Evolutionary conservation across 2,329 filamentous ascomycete species (phyloP).

Genomic region (Ceratocystis papillata): DNA sequence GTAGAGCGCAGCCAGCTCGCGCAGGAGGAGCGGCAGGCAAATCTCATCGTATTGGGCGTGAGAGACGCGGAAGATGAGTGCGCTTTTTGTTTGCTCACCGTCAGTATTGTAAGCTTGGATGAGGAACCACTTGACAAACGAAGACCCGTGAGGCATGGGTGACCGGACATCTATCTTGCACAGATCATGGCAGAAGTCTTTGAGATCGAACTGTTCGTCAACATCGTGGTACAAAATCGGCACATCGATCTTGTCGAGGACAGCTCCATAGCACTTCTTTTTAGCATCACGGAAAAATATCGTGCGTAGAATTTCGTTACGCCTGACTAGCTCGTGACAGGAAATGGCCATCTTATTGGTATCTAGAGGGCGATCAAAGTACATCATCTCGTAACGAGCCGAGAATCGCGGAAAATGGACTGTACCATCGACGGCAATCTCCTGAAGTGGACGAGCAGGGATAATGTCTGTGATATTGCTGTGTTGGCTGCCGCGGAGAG

Average conservation of each 20-base stretch:
- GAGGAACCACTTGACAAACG: constrained; percentile 51
- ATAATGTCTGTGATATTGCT: constrained; percentile 47
- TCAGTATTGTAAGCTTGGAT: constrained; percentile 32
- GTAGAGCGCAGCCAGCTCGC: constrained; percentile 46
- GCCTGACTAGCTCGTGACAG: constrained; percentile 46
- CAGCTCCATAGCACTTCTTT: constrained; percentile 44
- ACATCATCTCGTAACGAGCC: constrained; percentile 53
- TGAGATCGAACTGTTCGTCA: constrained; percentile 36
- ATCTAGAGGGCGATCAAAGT: constrained; percentile 44
- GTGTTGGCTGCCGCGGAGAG: constrained; percentile 39
- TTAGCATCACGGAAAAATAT: constrained; percentile 45
- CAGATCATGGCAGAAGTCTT: constrained; percentile 43
- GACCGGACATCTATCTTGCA: constrained; percentile 47
- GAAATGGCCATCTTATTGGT: constrained; percentile 38
- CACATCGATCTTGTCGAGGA: constrained; percentile 44
- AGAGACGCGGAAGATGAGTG: constrained; percentile 51
- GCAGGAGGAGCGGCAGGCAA: constrained; percentile 51
- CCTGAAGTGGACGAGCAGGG: constrained; percentile 48
- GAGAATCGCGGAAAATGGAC: constrained; percentile 49
- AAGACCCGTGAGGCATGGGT: constrained; percentile 46
- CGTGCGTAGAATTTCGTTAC: constrained; percentile 55
- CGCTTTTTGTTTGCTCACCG: constrained; percentile 29
- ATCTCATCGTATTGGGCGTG: constrained; percentile 62
- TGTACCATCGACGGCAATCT: constrained; percentile 49
- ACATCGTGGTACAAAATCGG: constrained; percentile 44